Percentiles rank a stretch among this genome's conserved stretches.
Conservation (phyloP, 805 yeast genomes). For the Candida sanyiensis region DNA sequence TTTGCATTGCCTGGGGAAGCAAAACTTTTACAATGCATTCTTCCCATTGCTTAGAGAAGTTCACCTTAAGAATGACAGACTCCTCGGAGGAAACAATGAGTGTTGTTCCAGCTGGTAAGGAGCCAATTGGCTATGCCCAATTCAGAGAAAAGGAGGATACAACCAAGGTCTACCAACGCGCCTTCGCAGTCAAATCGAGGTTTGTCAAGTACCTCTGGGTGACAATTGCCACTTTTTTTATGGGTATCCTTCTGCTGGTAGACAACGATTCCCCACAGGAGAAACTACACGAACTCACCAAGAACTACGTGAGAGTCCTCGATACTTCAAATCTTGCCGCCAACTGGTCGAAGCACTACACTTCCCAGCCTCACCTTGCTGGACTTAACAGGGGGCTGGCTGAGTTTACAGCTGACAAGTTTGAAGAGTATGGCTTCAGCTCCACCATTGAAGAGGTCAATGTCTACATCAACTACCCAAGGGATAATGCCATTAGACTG, state of each 20-base stretch:
- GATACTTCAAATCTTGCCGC: slow-evolving; percentile 34
- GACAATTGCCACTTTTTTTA: neutral
- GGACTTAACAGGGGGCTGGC: slow-evolving; percentile 45
- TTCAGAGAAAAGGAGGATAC: neutral
- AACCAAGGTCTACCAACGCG: neutral
- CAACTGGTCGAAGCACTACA: slow-evolving; percentile 49
- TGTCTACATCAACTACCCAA: slow-evolving; percentile 60
- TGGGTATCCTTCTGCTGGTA: neutral
- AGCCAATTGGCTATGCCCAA: neutral
- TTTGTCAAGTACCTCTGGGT: neutral
- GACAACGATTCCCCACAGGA: neutral
- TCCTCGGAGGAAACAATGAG: neutral
- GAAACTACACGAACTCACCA: slow-evolving; percentile 8
- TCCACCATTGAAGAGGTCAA: slow-evolving; percentile 51
- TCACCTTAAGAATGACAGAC: neutral
- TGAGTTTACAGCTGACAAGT: slow-evolving; percentile 54
- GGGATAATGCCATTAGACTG: slow-evolving; percentile 45
- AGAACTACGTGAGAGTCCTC: slow-evolving; percentile 25
- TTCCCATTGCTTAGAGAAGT: slow-evolving; percentile 9
- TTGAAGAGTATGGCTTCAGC: slow-evolving; percentile 54
- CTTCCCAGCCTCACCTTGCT: slow-evolving; percentile 52
- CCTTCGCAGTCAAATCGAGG: neutral
- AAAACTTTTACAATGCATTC: neutral
- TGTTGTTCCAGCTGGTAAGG: neutral
- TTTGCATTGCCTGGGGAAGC: neutral